A percentile compares a stretch with the other conserved stretches of the same genome.
These are phyloP conservation scores for Diophrys appendiculata DNA, from an alignment of 73 alveolate genomes.

Conservation along the genomic window DNA sequence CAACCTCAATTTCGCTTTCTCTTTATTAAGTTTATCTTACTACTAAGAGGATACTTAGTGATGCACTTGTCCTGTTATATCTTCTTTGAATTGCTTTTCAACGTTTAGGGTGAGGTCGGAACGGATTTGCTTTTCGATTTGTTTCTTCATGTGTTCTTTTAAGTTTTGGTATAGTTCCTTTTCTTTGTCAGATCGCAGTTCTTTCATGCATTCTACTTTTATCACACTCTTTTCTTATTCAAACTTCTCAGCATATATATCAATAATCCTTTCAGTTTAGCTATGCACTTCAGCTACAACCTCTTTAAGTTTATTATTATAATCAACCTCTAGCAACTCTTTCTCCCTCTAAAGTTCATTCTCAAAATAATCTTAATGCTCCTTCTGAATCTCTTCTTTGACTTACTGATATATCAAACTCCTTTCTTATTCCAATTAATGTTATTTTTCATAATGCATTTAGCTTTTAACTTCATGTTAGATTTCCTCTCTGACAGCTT, in stretches of 20 bases:
- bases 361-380: too few relatives aligned
- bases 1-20: neutral
- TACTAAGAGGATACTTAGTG: neutral
- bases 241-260: neutral
- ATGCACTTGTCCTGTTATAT: neutral
- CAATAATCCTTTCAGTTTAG: neutral
- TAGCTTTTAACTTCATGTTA: too few relatives aligned
- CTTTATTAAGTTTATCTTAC: neutral
- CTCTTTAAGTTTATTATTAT: neutral
- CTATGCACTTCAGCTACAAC: neutral
- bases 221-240: slow-evolving; percentile 4
- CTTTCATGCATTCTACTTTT: slow-evolving; percentile 21
- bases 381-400: too few relatives aligned
- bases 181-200: neutral
- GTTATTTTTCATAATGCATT: too few relatives aligned
- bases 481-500: too few relatives aligned
- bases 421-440: too few relatives aligned
- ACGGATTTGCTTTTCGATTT: neutral
- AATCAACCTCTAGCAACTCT: neutral
- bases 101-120: neutral
- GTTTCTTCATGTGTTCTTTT: neutral
- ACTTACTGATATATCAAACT: too few relatives aligned
- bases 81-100: neutral
- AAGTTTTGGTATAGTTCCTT: slow-evolving; percentile 1
- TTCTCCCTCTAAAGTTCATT: too few relatives aligned